Conservation (phyloP, 768 basidiomycete genomes). For the Russula virescens region DNA sequence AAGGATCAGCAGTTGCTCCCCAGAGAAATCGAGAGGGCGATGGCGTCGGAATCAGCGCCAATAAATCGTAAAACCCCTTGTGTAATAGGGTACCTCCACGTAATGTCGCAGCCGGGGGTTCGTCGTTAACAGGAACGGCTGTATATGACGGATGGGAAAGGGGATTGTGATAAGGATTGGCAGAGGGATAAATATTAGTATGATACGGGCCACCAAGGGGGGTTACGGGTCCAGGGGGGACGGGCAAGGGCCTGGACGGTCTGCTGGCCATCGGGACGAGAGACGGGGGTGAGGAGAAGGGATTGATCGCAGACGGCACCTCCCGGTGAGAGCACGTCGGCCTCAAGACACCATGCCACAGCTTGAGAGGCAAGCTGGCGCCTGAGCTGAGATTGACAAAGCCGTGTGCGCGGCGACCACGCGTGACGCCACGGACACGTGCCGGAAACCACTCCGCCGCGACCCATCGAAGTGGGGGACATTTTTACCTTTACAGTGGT, state of each 20-base stretch:
- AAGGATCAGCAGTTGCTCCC: constrained; percentile 35
- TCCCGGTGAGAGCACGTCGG: too few species aligned
- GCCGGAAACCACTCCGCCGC: not conserved
- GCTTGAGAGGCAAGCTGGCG: not conserved
- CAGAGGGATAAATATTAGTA: constrained; percentile 15
- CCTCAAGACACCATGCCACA: too few species aligned
- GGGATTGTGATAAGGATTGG: constrained; percentile 27
- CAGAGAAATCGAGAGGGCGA: constrained; percentile 62
- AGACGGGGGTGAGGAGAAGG: not conserved
- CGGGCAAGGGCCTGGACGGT: constrained; percentile 22
- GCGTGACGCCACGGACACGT: constrained; percentile 19
- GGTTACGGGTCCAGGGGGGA: constrained; percentile 16
- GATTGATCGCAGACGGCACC: not conserved
- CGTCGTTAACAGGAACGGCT: constrained; percentile 31
- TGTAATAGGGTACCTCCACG: constrained; percentile 71
- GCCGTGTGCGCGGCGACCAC: constrained; percentile 4
- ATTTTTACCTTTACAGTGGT: not conserved
- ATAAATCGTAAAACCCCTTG: constrained; percentile 86
- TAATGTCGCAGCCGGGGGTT: constrained; percentile 45
- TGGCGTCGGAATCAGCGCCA: constrained; percentile 65
- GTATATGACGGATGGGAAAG: constrained; percentile 35
- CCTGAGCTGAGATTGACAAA: not conserved
- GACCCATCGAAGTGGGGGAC: not conserved
- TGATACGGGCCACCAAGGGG: not conserved
- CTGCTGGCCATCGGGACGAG: constrained; percentile 11